These are phyloP conservation scores for Obelidium mucronatum DNA, from an alignment of 192 early-diverging fungal genomes.

Conservation along the genomic window DNA sequence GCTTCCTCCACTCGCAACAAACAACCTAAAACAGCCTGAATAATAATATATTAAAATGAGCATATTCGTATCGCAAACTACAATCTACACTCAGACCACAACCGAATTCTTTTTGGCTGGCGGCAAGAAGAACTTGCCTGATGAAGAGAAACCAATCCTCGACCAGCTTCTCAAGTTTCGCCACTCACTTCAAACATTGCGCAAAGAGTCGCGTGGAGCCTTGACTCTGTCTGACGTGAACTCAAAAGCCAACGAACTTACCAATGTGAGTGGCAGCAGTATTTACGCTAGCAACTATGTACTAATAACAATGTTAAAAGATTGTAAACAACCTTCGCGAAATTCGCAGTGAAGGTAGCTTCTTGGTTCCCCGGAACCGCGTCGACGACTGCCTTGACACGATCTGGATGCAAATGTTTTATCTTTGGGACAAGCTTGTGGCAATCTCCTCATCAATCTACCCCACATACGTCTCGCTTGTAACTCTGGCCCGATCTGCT, in stretches of 20 bases:
- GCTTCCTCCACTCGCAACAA: no score
- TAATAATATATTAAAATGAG: conserved; percentile 5
- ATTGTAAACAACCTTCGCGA: conserved; percentile 21
- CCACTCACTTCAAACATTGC: conserved; percentile 19
- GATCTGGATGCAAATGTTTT: conserved; percentile 41
- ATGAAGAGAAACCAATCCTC: conserved; percentile 36
- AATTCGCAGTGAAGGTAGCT: not conserved
- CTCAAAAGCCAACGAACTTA: conserved; percentile 33
- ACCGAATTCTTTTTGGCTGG: not conserved
- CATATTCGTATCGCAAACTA: not conserved
- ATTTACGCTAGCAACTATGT: not conserved
- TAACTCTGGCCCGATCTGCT: conserved; percentile 29
- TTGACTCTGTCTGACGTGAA: conserved; percentile 36
- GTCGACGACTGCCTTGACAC: conserved; percentile 35
- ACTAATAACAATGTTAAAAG: not conserved
- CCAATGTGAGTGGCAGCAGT: not conserved
- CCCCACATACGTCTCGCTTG: conserved; percentile 39
- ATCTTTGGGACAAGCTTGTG: conserved; percentile 14
- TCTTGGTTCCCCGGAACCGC: conserved; percentile 15
- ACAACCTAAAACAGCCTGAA: no score
- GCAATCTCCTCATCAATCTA: conserved; percentile 25
- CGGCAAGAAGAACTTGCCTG: conserved; percentile 6
- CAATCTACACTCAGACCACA: not conserved
- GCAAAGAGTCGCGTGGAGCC: conserved; percentile 25
- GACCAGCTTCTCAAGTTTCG: conserved; percentile 33